A percentile compares a stretch with the other conserved stretches of the same genome.
phyloP scores from a whole-genome alignment of 768 basidiomycete species.

The Xerocomellus chrysenteron region DNA sequence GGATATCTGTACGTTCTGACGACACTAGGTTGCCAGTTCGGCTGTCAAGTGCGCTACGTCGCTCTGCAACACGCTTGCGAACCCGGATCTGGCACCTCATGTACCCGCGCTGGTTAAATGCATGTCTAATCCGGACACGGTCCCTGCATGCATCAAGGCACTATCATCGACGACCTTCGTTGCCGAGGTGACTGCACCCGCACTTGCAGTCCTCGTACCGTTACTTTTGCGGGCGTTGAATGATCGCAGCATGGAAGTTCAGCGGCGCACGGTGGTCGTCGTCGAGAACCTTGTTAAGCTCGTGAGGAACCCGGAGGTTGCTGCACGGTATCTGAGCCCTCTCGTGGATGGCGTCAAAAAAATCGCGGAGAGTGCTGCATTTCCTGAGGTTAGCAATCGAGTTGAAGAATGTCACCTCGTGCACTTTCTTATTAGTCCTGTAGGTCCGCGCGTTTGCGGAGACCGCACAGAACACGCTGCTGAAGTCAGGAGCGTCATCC shows the following conservation, averaged over 20 bases:
- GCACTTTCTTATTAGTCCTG: conserved; percentile 10
- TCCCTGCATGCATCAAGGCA: conserved; percentile 91
- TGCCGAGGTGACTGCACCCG: conserved; percentile 95
- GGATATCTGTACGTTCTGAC: conserved; percentile 8
- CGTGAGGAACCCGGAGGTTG: conserved; percentile 86
- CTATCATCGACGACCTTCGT: conserved; percentile 95
- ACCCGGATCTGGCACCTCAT: conserved; percentile 89
- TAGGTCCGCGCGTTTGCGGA: conserved; percentile 91
- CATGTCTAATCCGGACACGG: conserved; percentile 88
- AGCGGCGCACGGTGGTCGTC: conserved; percentile 91
- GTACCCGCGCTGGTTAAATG: conserved; percentile 88
- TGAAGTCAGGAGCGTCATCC: conserved; percentile 81
- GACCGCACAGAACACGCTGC: conserved; percentile 74
- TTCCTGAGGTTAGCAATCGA: conserved; percentile 73
- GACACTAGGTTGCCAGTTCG: conserved; percentile 70
- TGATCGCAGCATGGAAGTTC: conserved; percentile 94
- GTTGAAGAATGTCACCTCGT: conserved; percentile 3
- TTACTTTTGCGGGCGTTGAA: conserved; percentile 88
- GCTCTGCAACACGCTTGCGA: conserved; percentile 87
- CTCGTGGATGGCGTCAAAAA: conserved; percentile 90
- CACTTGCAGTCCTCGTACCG: conserved; percentile 92
- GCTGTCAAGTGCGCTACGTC: conserved; percentile 88
- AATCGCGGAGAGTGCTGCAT: conserved; percentile 87
- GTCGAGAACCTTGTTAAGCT: conserved; percentile 97
- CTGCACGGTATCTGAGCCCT: conserved; percentile 82